phyloP scores from a whole-genome alignment of 2,329 filamentous ascomycete species.

The Colletotrichum graminicola region DNA sequence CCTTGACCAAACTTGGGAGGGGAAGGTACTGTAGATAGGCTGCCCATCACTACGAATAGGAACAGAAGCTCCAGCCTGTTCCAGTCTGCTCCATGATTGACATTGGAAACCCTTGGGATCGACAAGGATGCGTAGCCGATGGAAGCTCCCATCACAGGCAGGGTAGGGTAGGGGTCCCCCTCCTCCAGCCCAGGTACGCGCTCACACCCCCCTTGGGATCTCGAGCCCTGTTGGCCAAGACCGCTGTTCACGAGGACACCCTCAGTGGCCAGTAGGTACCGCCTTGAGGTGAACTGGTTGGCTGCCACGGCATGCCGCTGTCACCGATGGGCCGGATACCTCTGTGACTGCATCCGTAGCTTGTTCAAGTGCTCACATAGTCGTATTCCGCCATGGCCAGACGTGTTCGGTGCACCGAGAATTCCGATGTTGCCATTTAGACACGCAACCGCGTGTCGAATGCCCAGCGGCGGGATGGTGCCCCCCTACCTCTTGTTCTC shows the following conservation, averaged over 20 bases:
- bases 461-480: constrained; percentile 15
- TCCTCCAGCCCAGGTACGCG: constrained; percentile 39
- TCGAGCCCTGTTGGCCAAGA: constrained; percentile 13
- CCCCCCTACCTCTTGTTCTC: background rate
- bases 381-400: constrained; percentile 17
- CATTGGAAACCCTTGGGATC: constrained; percentile 26
- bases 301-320: constrained; percentile 35
- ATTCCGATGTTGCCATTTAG: background rate
- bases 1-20: background rate
- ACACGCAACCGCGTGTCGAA: constrained; percentile 25
- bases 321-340: constrained; percentile 28
- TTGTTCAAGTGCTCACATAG: constrained; percentile 3
- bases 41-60: background rate
- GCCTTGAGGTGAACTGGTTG: constrained; percentile 28
- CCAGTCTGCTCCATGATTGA: constrained; percentile 11
- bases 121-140: constrained; percentile 24
- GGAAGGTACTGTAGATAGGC: background rate
- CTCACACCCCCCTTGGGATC: constrained; percentile 1
- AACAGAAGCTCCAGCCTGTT: constrained; percentile 4
- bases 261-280: constrained; percentile 14
- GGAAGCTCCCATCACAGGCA: background rate
- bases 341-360: constrained; percentile 29
- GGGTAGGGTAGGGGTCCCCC: constrained; percentile 33
- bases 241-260: constrained; percentile 33
- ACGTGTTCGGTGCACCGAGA: constrained; percentile 27